Conservation (phyloP, 352 stramenopile genomes). For the Plasmopara muralis region DNA sequence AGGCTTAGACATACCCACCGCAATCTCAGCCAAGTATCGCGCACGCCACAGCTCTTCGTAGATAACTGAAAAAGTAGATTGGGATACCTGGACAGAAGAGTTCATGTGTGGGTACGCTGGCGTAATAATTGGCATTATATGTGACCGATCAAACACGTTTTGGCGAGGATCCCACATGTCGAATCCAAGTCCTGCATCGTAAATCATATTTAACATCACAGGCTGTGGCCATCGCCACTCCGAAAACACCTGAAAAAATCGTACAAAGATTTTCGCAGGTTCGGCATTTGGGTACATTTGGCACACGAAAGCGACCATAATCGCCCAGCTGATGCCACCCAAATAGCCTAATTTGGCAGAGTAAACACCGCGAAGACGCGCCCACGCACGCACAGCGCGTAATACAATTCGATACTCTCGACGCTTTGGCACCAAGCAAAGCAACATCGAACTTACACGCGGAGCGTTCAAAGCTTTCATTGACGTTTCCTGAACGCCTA, state of each 20-base stretch:
- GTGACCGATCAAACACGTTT: constrained; percentile 82
- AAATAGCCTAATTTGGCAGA: constrained; percentile 96
- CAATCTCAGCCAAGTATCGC: constrained; percentile 61
- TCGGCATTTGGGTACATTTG: constrained; percentile 80
- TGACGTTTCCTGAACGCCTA: constrained; percentile 89
- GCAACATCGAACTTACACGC: constrained; percentile 93
- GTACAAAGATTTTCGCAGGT: constrained; percentile 65
- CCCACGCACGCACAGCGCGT: constrained; percentile 69
- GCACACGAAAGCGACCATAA: constrained; percentile 94
- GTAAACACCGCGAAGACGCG: constrained; percentile 91
- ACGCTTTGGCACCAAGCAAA: constrained; percentile 86
- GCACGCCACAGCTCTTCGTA: constrained; percentile 87
- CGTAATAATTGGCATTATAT: constrained; percentile 99
- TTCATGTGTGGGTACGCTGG: constrained; percentile 98
- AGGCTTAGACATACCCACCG: constrained; percentile 39
- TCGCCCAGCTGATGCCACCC: constrained; percentile 97
- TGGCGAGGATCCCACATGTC: constrained; percentile 86
- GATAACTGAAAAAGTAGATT: constrained; percentile 90
- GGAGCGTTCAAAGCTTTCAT: constrained; percentile 94
- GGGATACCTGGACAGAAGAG: constrained; percentile 94
- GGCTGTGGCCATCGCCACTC: constrained; percentile 80
- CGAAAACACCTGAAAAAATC: constrained; percentile 81
- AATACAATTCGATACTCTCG: constrained; percentile 85
- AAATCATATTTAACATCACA: constrained; percentile 83
- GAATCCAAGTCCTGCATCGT: constrained; percentile 70